These are phyloP conservation scores for Phytophthora aleatoria DNA, from an alignment of 352 stramenopile species.

Conservation along the genomic window DNA sequence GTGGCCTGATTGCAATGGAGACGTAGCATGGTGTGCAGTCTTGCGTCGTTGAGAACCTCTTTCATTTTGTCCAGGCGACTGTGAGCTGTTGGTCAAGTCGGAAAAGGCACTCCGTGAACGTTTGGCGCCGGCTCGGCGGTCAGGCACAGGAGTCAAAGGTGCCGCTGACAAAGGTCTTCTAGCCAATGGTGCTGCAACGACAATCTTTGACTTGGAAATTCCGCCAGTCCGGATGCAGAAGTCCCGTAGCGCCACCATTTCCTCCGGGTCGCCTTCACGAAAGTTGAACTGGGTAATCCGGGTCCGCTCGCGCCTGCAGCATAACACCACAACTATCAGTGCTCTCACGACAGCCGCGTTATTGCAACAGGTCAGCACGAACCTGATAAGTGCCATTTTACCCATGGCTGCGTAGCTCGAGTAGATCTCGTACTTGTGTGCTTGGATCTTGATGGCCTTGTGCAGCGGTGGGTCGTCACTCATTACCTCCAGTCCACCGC, in stretches of 20 bases:
- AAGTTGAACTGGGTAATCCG: conserved; percentile 74
- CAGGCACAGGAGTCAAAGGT: conserved; percentile 7
- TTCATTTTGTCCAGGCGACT: conserved; percentile 21
- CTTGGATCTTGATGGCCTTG: conserved; percentile 57
- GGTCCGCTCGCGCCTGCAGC: conserved; percentile 44
- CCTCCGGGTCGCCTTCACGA: conserved; percentile 41
- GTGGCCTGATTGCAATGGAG: conserved; percentile 5
- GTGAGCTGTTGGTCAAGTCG: conserved; percentile 38
- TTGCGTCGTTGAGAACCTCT: conserved; percentile 12
- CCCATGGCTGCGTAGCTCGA: conserved; percentile 64
- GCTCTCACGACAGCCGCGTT: background rate
- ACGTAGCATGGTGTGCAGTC: conserved; percentile 10
- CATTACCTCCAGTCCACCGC: conserved; percentile 58
- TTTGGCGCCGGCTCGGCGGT: conserved; percentile 27
- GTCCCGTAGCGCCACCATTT: conserved; percentile 48
- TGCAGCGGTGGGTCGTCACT: conserved; percentile 53
- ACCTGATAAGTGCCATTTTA: conserved; percentile 74
- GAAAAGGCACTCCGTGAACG: conserved; percentile 31
- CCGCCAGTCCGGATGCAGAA: conserved; percentile 62
- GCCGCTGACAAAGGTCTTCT: conserved; percentile 13
- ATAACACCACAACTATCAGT: background rate
- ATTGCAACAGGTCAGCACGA: conserved; percentile 12
- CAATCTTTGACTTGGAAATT: conserved; percentile 34
- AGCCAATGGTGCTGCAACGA: conserved; percentile 33
- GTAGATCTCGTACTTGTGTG: conserved; percentile 68